phyloP scores from a whole-genome alignment of 345 rosid genomes.

The Camelina laxa region DNA sequence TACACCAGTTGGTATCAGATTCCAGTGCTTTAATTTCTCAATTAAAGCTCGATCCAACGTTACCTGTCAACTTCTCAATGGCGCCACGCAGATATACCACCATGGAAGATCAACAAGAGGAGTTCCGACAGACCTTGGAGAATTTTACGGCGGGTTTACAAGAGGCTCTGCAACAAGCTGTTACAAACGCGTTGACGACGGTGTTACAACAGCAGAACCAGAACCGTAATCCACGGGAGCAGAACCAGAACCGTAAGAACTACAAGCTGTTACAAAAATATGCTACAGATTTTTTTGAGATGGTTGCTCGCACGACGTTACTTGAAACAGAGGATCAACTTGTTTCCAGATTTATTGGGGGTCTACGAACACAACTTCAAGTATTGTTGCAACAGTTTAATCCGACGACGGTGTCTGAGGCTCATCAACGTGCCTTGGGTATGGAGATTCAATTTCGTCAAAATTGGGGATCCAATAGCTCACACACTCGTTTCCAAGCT shows the following conservation, averaged over 20 bases:
- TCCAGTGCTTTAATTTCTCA: background rate
- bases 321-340: background rate
- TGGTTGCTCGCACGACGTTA: accelerated
- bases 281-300: background rate
- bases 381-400: background rate
- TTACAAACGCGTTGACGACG: background rate
- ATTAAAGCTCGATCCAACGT: background rate
- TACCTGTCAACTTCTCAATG: accelerated
- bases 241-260: no score
- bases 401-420: background rate
- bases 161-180: background rate
- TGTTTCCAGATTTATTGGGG: background rate
- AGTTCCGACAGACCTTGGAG: background rate
- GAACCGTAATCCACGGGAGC: no score
- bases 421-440: background rate
- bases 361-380: background rate
- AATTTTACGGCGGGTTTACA: background rate
- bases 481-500: no score
- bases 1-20: background rate
- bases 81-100: background rate
- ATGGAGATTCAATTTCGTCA: background rate
- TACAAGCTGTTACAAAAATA: no score
- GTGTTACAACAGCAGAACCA: background rate
- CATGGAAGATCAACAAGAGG: background rate
- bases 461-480: no score